Conservation (phyloP, 768 basidiomycete species). For the Suillus bovinus region DNA sequence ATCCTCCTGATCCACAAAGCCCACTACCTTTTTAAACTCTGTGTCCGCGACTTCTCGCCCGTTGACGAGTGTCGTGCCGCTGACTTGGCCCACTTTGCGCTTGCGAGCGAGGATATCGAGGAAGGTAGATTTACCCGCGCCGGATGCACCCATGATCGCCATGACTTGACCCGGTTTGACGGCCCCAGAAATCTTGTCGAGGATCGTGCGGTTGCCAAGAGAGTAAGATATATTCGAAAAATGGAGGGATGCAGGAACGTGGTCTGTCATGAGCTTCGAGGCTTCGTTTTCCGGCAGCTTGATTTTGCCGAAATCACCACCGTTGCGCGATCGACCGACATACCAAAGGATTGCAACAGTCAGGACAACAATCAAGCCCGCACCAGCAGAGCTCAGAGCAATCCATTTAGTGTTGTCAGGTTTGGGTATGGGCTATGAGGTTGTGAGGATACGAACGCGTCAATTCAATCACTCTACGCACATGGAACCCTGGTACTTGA, state of each 20-base stretch:
- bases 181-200: slow-evolving; percentile 80
- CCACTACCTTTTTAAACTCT: slow-evolving; percentile 83
- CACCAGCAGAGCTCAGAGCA: slow-evolving; percentile 80
- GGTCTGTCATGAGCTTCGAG: slow-evolving; percentile 87
- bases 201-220: slow-evolving; percentile 59
- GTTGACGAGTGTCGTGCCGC: slow-evolving; percentile 80
- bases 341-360: slow-evolving; percentile 87
- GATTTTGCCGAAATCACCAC: slow-evolving; percentile 69
- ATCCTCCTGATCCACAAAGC: slow-evolving; percentile 98
- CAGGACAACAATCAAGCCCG: slow-evolving; percentile 71
- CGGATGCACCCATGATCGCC: slow-evolving; percentile 97
- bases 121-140: slow-evolving; percentile 94
- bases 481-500: slow-evolving; percentile 91
- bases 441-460: not conserved
- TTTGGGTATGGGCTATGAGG: slow-evolving; percentile 64
- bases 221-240: slow-evolving; percentile 85
- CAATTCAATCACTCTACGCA: slow-evolving; percentile 25
- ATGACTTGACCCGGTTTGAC: slow-evolving; percentile 89
- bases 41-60: slow-evolving; percentile 73
- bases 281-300: slow-evolving; percentile 81
- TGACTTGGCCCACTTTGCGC: slow-evolving; percentile 75
- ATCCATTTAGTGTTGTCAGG: slow-evolving; percentile 84
- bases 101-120: slow-evolving; percentile 95
- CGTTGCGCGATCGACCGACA: slow-evolving; percentile 62
- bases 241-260: slow-evolving; percentile 92